Evolutionary conservation across 2,329 filamentous ascomycete species (phyloP).

Genomic region (Leptographium flavum): DNA sequence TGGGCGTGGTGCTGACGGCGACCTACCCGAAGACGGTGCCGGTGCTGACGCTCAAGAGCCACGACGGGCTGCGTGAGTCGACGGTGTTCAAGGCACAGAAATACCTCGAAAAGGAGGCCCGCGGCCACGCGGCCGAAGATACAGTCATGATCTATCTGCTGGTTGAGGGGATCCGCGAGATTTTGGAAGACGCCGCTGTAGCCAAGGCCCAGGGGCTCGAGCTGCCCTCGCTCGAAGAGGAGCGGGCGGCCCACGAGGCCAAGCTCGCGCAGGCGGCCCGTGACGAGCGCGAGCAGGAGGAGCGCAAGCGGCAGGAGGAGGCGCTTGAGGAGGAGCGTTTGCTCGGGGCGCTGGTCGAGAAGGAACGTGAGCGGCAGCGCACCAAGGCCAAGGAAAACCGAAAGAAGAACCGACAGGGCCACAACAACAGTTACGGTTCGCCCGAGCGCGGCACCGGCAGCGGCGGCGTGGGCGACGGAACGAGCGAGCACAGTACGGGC

Average conservation of each 20-base stretch:
- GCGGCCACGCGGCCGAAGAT: constrained; percentile 34
- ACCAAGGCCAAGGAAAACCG: constrained; percentile 50
- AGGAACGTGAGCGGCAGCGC: constrained; percentile 55
- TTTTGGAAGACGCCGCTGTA: constrained; percentile 75
- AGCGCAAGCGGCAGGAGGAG: constrained; percentile 39
- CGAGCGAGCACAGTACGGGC: no score
- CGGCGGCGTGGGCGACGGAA: constrained; percentile 11
- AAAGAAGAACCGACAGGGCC: constrained; percentile 37
- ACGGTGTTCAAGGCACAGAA: constrained; percentile 58
- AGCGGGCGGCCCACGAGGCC: constrained; percentile 71
- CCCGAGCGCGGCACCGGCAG: constrained; percentile 19
- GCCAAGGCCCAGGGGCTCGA: constrained; percentile 61
- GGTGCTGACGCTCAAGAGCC: constrained; percentile 52
- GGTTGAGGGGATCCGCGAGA: constrained; percentile 54
- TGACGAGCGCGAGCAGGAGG: constrained; percentile 38
- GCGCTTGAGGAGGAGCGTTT: constrained; percentile 54
- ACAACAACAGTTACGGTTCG: constrained; percentile 26
- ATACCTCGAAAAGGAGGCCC: constrained; percentile 44
- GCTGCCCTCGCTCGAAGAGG: constrained; percentile 76
- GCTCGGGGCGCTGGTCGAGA: constrained; percentile 55
- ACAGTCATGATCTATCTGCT: constrained; percentile 51
- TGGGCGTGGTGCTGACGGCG: constrained; percentile 72
- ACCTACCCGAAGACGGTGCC: constrained; percentile 83
- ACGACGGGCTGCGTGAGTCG: constrained; percentile 50
- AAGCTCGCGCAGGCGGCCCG: constrained; percentile 35